A percentile compares a stretch with the other conserved stretches of the same genome.
phyloP scores from a whole-genome alignment of 768 basidiomycete species.

The Suillus paluster region DNA sequence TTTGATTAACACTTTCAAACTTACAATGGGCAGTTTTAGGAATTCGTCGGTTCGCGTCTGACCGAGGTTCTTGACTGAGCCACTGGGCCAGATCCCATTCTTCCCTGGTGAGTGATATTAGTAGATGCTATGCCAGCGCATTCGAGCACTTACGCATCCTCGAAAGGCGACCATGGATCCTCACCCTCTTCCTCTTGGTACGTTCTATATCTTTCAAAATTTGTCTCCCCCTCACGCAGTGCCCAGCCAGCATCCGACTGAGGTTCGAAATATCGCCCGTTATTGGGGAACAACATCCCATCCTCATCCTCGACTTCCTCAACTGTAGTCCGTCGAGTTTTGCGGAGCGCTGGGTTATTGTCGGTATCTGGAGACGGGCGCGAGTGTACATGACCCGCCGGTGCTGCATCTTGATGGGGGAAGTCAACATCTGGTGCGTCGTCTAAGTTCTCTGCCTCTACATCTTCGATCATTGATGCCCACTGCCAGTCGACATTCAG shows the following conservation, averaged over 20 bases:
- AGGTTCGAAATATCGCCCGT: background rate
- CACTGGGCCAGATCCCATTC: conserved; percentile 42
- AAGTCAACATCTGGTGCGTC: too few species aligned
- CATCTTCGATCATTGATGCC: background rate
- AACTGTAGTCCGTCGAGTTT: background rate
- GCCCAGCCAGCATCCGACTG: background rate
- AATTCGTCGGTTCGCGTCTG: conserved; percentile 37
- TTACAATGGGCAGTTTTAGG: conserved; percentile 35
- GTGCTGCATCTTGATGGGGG: too few species aligned
- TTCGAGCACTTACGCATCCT: conserved; percentile 8
- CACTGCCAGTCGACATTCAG: conserved; percentile 7
- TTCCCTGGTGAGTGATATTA: conserved; percentile 13
- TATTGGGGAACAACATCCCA: background rate
- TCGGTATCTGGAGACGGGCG: too few species aligned
- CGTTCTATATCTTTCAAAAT: background rate
- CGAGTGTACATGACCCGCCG: too few species aligned
- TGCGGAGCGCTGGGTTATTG: background rate
- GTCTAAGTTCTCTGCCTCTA: too few species aligned
- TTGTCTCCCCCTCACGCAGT: background rate
- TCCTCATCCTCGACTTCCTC: conserved; percentile 10
- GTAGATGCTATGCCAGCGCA: too few species aligned
- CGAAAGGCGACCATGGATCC: conserved; percentile 29
- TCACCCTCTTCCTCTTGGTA: background rate
- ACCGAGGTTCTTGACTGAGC: conserved; percentile 33
- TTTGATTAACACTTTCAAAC: background rate